Conservation (phyloP, 2,329 filamentous ascomycete genomes). For the Arthrobotrys sinensis region DNA sequence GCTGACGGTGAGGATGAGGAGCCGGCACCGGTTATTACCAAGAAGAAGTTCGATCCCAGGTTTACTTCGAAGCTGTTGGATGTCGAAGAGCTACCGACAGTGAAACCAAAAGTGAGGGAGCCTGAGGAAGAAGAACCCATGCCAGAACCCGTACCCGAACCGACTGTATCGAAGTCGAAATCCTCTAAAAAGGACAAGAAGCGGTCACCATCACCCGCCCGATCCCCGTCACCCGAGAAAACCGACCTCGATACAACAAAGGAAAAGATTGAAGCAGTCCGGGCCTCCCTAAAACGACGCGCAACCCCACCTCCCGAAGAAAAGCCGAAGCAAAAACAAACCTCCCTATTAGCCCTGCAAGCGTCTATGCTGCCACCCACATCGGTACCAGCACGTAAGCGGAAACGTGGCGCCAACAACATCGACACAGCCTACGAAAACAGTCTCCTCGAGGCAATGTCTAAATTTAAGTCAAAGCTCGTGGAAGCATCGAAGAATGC, state of each 20-base stretch:
- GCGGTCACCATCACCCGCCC: constrained; percentile 36
- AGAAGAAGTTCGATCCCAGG: constrained; percentile 61
- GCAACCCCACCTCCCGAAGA: constrained; percentile 54
- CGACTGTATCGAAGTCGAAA: constrained; percentile 31
- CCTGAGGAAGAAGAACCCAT: constrained; percentile 19
- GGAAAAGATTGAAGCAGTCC: constrained; percentile 56
- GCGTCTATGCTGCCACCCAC: constrained; percentile 79
- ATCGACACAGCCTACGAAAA: constrained; percentile 74
- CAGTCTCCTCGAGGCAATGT: constrained; percentile 79
- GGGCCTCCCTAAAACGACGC: constrained; percentile 57
- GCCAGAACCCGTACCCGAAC: constrained; percentile 16
- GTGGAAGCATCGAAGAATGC: constrained; percentile 70
- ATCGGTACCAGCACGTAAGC: constrained; percentile 79
- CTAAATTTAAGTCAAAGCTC: constrained; percentile 84
- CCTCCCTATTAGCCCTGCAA: constrained; percentile 72
- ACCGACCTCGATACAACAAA: constrained; percentile 42
- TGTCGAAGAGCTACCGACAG: constrained; percentile 51
- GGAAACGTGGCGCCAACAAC: constrained; percentile 74
- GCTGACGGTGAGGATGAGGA: constrained; percentile 73
- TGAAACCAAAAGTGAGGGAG: constrained; percentile 12
- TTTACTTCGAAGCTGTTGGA: constrained; percentile 48
- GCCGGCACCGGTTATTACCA: constrained; percentile 64
- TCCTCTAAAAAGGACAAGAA: constrained; percentile 13
- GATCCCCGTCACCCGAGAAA: constrained; percentile 34
- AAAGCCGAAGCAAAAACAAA: constrained; percentile 64